These are phyloP conservation scores for Pouteria glomerata DNA, from an alignment of 148 eudicot species.

Conservation along the genomic window DNA sequence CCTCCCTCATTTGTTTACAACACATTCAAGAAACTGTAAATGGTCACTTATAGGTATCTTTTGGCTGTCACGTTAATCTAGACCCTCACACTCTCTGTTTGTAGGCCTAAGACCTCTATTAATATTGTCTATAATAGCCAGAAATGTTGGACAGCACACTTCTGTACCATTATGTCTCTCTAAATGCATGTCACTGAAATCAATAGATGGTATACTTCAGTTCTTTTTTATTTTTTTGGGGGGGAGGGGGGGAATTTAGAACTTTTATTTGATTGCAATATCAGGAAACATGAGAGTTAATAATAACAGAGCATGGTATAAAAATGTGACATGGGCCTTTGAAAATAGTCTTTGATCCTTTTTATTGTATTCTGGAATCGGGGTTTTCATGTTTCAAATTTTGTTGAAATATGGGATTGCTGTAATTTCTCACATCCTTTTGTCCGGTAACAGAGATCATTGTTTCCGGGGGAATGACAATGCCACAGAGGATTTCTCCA, in stretches of 20 bases:
- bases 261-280: neutral
- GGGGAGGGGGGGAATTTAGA: neutral
- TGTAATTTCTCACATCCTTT: conserved; percentile 5
- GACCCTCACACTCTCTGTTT: too few relatives aligned
- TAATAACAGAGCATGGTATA: too few relatives aligned
- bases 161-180: too few relatives aligned
- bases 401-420: neutral
- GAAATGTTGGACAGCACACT: too few relatives aligned
- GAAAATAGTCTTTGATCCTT: neutral
- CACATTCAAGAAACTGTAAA: too few relatives aligned
- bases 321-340: neutral
- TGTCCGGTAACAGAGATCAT: conserved; percentile 56
- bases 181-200: neutral
- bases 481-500: conserved; percentile 77
- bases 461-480: conserved; percentile 94
- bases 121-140: too few relatives aligned
- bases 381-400: neutral
- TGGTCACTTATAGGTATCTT: too few relatives aligned
- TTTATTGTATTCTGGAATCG: neutral
- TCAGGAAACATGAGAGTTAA: neutral
- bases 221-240: neutral
- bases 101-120: too few relatives aligned
- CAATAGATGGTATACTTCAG: neutral
- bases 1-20: too few relatives aligned
- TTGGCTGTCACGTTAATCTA: too few relatives aligned